Evolutionary conservation across 2,329 filamentous ascomycete genomes (phyloP).

Genomic region (Periconia macrospinosa): DNA sequence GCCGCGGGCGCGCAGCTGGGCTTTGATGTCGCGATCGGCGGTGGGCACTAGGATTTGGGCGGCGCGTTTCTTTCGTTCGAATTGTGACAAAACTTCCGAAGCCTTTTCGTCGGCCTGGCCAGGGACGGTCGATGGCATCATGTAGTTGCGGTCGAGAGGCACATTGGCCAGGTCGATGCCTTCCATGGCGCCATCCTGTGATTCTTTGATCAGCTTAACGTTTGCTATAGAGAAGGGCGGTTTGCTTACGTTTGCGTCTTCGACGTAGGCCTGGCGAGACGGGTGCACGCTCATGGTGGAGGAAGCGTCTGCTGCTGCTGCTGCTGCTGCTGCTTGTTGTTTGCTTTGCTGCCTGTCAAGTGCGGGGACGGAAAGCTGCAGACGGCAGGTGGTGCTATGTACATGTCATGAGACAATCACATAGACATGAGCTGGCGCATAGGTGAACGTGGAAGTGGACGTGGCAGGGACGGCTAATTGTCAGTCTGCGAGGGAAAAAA

Average conservation of each 20-base stretch:
- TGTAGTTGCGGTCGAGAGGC: conserved; percentile 81
- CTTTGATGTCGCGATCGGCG: conserved; percentile 83
- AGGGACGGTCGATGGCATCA: conserved; percentile 65
- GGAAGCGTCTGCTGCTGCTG: background rate
- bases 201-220: conserved; percentile 42
- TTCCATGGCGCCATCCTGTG: conserved; percentile 47
- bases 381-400: conserved; percentile 10
- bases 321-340: too few species aligned
- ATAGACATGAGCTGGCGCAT: background rate
- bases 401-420: background rate
- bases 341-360: conserved; percentile 18
- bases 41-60: conserved; percentile 91
- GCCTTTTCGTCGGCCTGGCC: conserved; percentile 79
- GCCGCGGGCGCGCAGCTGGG: conserved; percentile 79
- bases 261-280: conserved; percentile 88
- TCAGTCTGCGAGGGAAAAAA: too few species aligned
- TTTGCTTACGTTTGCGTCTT: conserved; percentile 66
- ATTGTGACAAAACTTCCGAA: conserved; percentile 81
- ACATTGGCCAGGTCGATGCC: conserved; percentile 65
- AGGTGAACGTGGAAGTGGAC: background rate
- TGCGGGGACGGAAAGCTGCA: conserved; percentile 11
- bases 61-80: conserved; percentile 86
- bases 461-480: background rate
- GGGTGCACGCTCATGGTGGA: conserved; percentile 69
- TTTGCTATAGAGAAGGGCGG: background rate